A percentile compares a stretch with the other conserved stretches of the same genome.
These are phyloP conservation scores for Neocucurbitaria cava DNA, from an alignment of 2,329 filamentous ascomycete species.

Conservation along the genomic window DNA sequence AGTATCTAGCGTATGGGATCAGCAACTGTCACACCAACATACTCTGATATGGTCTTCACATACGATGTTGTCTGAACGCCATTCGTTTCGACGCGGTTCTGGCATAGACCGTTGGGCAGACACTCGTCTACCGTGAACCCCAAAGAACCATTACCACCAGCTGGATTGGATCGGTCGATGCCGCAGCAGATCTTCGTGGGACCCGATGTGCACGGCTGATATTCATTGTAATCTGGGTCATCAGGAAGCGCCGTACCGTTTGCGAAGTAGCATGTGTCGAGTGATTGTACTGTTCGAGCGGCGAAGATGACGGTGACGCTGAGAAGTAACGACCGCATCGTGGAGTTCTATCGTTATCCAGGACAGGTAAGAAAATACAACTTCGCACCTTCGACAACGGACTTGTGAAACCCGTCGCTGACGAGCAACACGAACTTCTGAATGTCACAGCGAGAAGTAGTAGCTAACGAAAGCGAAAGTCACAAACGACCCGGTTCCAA, in stretches of 20 bases:
- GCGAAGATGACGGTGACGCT: neutral
- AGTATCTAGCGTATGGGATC: neutral
- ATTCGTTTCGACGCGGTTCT: neutral
- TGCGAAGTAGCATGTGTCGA: neutral
- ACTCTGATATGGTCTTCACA: neutral
- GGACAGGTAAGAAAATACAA: neutral
- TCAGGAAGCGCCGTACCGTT: neutral
- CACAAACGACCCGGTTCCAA: neutral
- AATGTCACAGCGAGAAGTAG: neutral
- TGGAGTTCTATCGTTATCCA: neutral
- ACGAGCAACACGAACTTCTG: neutral
- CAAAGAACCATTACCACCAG: neutral
- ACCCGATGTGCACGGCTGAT: conserved; percentile 1
- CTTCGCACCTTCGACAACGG: neutral
- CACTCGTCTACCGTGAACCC: conserved; percentile 4
- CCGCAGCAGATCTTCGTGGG: conserved; percentile 2
- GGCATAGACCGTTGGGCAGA: conserved; percentile 4
- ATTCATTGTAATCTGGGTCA: neutral
- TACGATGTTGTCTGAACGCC: neutral
- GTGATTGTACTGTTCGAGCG: neutral
- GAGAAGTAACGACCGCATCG: neutral
- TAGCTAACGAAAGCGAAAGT: neutral
- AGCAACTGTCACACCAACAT: neutral
- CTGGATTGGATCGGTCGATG: neutral
- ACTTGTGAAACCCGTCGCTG: neutral